phyloP scores from a whole-genome alignment of 352 stramenopile genomes.

The Phytophthora tentaculata region DNA sequence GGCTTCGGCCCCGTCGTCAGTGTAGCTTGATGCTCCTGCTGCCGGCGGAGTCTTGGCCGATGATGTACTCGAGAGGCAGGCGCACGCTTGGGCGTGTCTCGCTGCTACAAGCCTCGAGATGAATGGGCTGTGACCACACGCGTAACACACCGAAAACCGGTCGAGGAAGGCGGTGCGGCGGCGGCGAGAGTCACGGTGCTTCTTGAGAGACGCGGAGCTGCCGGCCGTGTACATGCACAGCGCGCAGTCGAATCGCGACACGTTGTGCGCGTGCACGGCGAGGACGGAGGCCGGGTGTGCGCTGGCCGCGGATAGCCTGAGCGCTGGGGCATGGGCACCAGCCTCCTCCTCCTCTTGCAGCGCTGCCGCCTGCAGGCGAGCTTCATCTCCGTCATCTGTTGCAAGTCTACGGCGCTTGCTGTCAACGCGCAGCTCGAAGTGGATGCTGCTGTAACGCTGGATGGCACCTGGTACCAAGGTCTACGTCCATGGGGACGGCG shows the following conservation, averaged over 20 bases:
- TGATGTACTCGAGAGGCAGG: too few relatives aligned
- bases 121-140: too few relatives aligned
- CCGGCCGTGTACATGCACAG: too few relatives aligned
- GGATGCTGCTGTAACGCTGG: background rate
- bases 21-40: too few relatives aligned
- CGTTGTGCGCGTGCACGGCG: constrained; percentile 17
- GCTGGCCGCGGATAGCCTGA: constrained; percentile 12
- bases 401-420: constrained; percentile 16
- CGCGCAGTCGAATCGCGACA: background rate
- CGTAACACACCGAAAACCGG: too few relatives aligned
- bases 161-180: too few relatives aligned
- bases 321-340: background rate
- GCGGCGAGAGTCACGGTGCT: too few relatives aligned
- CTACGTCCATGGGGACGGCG: constrained; percentile 4
- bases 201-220: too few relatives aligned
- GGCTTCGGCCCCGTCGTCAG: background rate
- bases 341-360: constrained; percentile 16
- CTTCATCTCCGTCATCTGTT: constrained; percentile 3
- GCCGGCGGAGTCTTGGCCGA: too few relatives aligned
- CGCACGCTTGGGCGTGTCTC: too few relatives aligned
- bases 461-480: background rate
- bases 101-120: too few relatives aligned
- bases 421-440: background rate
- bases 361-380: too few relatives aligned
- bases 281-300: constrained; percentile 9